Evolutionary conservation across 2,329 filamentous ascomycete genomes (phyloP), one percentile per base, ranked within the genome.

Genomic region (Neopestalotiopsis sp.): DNA sequence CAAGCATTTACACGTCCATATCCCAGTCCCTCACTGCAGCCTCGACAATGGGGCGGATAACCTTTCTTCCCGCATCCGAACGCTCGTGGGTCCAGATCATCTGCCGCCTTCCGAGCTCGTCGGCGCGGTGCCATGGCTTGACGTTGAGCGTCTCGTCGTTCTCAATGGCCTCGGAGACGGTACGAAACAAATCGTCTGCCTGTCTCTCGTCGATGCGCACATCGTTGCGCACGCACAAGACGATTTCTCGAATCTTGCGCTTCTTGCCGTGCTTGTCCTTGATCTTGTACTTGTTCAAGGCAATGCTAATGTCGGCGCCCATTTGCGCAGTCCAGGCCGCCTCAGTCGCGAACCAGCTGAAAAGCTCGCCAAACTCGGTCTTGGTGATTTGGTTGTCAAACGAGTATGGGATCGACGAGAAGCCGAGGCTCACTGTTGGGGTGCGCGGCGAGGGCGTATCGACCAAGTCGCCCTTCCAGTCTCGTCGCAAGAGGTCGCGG

Each of bases 391-490:
- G 82, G 62, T 82, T 78, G 40, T 84, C 82, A 73, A 84, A 76
- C 1, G 81, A 83, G 76, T 80, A 84, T 0, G 83, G 83, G 58
- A 85, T 80, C 1, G 81, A 83, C 0, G 82, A 80, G 69, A 84
- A 84, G 17, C 83, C 83, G 0, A 85, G 79, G 71, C 78, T 82
- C 65, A 85, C 81, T 4, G 82, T 84, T 0, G 83, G 83, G 1
- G 82, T 84, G 45, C 78, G 81, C 4, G 82, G 81, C 0, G 82
- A 84, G 0, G 81, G 81, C 0, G 83, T 85, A 72, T 84, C 82
- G 61, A 84, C 81, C 17, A 84, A 71, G 67, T 84, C 82, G 65
- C 81, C 81, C 72, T 85, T 85, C 82, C 82, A 85, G 76, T 85
- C 83, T 49, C 83, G 76, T 9, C 83, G 76, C 34, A 85, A 76